These are phyloP conservation scores for Exophiala viscosa DNA, from an alignment of 2,329 filamentous ascomycete genomes.

Conservation along the genomic window DNA sequence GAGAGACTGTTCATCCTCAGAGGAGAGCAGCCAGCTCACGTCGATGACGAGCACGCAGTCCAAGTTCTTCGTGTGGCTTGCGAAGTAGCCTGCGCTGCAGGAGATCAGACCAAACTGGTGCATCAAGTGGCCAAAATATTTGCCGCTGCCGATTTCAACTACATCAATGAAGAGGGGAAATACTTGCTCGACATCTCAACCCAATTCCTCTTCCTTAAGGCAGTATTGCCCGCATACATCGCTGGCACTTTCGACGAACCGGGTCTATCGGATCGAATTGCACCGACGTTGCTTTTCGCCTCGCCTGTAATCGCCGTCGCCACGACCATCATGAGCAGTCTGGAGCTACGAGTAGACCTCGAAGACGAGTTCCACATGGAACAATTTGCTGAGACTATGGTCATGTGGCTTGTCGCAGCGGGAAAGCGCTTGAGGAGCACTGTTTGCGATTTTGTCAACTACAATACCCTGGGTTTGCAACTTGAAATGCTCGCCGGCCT, in stretches of 20 bases:
- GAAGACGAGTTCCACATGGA: constrained; percentile 16
- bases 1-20: constrained; percentile 13
- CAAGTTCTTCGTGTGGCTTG: constrained; percentile 8
- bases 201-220: constrained; percentile 21
- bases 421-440: constrained; percentile 6
- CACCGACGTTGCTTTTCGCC: constrained; percentile 2
- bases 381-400: constrained; percentile 9
- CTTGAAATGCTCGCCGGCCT: constrained; percentile 2
- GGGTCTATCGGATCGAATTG: too few species aligned
- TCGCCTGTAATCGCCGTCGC: constrained; percentile 4
- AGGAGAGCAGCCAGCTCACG: neutral
- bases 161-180: constrained; percentile 15
- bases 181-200: constrained; percentile 12
- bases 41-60: constrained; percentile 1
- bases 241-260: constrained; percentile 3
- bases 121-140: constrained; percentile 8
- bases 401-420: constrained; percentile 5
- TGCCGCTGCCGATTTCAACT: constrained; percentile 4
- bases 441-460: neutral
- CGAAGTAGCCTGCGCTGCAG: constrained; percentile 5
- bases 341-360: constrained; percentile 18
- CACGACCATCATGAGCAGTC: neutral
- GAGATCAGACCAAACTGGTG: neutral
- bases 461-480: neutral
- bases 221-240: constrained; percentile 21